Evolutionary conservation across 192 early-diverging fungal species (phyloP).

Genomic region (Phycomyces nitens): DNA sequence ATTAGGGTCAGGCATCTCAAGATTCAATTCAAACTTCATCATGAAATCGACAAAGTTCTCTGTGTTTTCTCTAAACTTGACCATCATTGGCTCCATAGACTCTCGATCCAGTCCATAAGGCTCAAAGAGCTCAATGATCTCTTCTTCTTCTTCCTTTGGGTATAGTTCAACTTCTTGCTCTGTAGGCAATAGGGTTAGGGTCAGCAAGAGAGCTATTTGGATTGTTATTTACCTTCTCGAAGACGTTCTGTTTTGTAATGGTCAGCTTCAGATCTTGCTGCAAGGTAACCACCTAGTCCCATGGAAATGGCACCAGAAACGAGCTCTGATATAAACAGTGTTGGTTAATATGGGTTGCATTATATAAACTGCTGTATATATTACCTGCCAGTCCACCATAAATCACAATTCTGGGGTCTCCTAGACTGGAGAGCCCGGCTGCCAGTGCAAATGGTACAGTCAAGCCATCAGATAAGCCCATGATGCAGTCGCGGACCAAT

Average conservation of each 20-base stretch:
- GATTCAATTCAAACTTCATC: slow-evolving; percentile 58
- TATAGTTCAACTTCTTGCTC: slow-evolving; percentile 41
- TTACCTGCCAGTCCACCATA: slow-evolving; percentile 55
- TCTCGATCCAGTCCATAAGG: slow-evolving; percentile 47
- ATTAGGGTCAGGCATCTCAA: slow-evolving; percentile 49
- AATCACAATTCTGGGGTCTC: slow-evolving; percentile 50
- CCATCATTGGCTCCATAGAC: slow-evolving; percentile 48
- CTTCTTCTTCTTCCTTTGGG: slow-evolving; percentile 50
- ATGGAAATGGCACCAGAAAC: slow-evolving; percentile 58
- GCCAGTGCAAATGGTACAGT: slow-evolving; percentile 63
- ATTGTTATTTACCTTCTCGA: slow-evolving; percentile 34
- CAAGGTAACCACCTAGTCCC: slow-evolving; percentile 56
- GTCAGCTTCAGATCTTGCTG: slow-evolving; percentile 50
- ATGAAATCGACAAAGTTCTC: slow-evolving; percentile 56
- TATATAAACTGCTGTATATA: not conserved
- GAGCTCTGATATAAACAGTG: slow-evolving; percentile 31
- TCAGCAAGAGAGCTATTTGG: not conserved
- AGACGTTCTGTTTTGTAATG: slow-evolving; percentile 50
- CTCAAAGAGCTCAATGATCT: slow-evolving; percentile 56
- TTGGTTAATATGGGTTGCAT: not conserved
- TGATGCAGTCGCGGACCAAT: slow-evolving; percentile 38
- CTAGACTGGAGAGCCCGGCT: slow-evolving; percentile 54
- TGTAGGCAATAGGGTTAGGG: not conserved
- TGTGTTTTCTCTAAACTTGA: slow-evolving; percentile 36
- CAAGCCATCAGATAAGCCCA: slow-evolving; percentile 43